Percentiles rank a stretch among this genome's conserved stretches.
Conservation (phyloP, 306 rosid genomes). For the Spatholobus suberectus region DNA sequence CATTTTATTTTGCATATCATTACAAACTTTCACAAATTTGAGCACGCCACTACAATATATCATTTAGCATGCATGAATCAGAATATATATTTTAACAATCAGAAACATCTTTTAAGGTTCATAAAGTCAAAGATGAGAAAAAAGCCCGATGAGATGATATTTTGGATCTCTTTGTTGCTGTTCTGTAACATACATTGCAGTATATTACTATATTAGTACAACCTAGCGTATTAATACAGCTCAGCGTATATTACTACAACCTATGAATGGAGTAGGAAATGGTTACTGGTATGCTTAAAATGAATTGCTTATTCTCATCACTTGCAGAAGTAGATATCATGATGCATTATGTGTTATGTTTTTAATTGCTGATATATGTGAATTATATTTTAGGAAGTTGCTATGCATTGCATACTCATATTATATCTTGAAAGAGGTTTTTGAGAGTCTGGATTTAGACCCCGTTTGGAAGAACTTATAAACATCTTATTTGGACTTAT, state of each 20-base stretch:
- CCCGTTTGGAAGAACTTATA: too few relatives aligned
- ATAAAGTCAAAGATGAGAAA: constrained; percentile 97
- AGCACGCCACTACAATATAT: too few relatives aligned
- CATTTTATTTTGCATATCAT: too few relatives aligned
- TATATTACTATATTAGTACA: too few relatives aligned
- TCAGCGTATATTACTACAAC: background rate
- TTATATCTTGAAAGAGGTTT: too few relatives aligned
- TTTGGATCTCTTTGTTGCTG: constrained; percentile 8
- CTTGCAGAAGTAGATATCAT: constrained; percentile 8
- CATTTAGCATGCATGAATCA: too few relatives aligned
- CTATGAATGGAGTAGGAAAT: too few relatives aligned
- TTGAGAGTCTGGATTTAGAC: too few relatives aligned
- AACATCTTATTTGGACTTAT: too few relatives aligned
- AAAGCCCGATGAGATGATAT: constrained; percentile 94
- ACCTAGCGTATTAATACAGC: background rate
- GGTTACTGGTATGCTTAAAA: constrained; percentile 3
- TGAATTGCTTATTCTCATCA: background rate
- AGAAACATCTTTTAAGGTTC: constrained; percentile 89
- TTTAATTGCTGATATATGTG: background rate
- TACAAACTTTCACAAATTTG: too few relatives aligned
- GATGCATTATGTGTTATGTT: background rate
- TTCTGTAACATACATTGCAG: constrained; percentile 15
- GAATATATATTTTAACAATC: too few relatives aligned
- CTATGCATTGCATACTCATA: constrained; percentile 27
- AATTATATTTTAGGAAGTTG: constrained; percentile 7